phyloP scores from a whole-genome alignment of 208 protist genomes.

The Acanthamoeba triangularis region DNA sequence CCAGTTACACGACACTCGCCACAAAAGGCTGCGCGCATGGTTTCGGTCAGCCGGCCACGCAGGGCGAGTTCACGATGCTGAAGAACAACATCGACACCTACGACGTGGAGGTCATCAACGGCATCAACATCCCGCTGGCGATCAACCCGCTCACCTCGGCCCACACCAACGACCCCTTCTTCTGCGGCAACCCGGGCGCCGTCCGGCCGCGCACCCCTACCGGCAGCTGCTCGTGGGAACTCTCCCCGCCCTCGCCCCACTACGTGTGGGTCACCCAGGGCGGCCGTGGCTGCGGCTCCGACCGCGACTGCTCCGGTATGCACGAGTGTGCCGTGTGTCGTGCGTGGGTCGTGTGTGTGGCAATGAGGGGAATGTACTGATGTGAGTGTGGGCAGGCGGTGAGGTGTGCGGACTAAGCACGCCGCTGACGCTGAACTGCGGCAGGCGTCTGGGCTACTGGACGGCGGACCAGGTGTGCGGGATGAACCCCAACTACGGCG shows the following conservation, averaged over 20 bases:
- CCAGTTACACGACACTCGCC: too few species aligned
- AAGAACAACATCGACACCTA: constrained; percentile 8
- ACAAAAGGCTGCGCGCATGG: background rate
- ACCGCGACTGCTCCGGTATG: background rate
- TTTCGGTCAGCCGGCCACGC: background rate
- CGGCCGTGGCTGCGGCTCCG: background rate
- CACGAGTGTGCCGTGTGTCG: too few species aligned
- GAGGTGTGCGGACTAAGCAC: constrained; percentile 4
- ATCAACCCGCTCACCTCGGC: background rate
- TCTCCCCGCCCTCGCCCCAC: constrained; percentile 12
- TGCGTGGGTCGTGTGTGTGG: background rate
- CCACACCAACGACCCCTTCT: background rate
- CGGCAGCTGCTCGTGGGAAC: background rate
- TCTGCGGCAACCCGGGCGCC: background rate
- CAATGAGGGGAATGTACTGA: background rate
- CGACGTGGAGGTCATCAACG: constrained; percentile 26
- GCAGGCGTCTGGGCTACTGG: background rate
- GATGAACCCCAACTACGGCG: constrained; percentile 14
- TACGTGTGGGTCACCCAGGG: background rate
- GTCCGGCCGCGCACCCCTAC: background rate
- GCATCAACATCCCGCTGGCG: constrained; percentile 11
- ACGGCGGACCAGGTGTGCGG: constrained; percentile 8
- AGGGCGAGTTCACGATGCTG: constrained; percentile 27
- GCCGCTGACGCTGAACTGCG: constrained; percentile 10
- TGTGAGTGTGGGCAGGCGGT: background rate